Conservation (phyloP, 2,329 filamentous ascomycete species). For the Mycocentrospora acerina region DNA sequence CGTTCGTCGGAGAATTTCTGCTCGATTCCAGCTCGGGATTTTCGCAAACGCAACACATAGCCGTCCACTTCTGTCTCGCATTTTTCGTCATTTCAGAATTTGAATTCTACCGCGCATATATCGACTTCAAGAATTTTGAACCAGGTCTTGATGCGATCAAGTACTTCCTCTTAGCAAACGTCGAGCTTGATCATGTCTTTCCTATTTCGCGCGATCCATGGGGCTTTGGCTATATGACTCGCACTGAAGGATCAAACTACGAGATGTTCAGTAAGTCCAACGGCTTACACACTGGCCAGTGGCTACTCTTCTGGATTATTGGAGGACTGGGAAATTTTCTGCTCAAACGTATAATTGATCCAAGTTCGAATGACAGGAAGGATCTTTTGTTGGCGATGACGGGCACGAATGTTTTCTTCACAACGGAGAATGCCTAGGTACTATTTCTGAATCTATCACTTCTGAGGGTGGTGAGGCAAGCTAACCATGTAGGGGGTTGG, state of each 20-base stretch:
- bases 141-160: slow-evolving; percentile 1
- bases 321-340: slow-evolving; percentile 2
- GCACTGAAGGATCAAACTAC: background rate
- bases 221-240: slow-evolving; percentile 3
- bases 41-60: slow-evolving; percentile 3
- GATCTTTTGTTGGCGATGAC: slow-evolving; percentile 3
- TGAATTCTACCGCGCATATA: slow-evolving; percentile 4
- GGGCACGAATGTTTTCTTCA: slow-evolving; percentile 3
- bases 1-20: background rate
- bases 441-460: slow-evolving; percentile 1
- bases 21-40: slow-evolving; percentile 2
- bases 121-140: slow-evolving; percentile 2
- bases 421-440: slow-evolving; percentile 1
- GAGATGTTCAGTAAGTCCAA: slow-evolving; percentile 1
- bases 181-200: slow-evolving; percentile 2
- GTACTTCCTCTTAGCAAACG: slow-evolving; percentile 3
- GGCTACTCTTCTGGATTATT: slow-evolving; percentile 5
- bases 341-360: slow-evolving; percentile 4
- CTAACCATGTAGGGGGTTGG: slow-evolving; percentile 3
- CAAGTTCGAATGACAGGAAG: slow-evolving; percentile 2
- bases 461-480: slow-evolving; percentile 5
- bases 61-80: slow-evolving; percentile 3
- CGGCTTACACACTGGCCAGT: slow-evolving; percentile 3
- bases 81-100: slow-evolving; percentile 5
- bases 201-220: slow-evolving; percentile 4